Evolutionary conservation across 1,284 basidiomycete species (phyloP), one percentile per base, ranked within the genome.

Genomic region (Sanghuangporus baumii): DNA sequence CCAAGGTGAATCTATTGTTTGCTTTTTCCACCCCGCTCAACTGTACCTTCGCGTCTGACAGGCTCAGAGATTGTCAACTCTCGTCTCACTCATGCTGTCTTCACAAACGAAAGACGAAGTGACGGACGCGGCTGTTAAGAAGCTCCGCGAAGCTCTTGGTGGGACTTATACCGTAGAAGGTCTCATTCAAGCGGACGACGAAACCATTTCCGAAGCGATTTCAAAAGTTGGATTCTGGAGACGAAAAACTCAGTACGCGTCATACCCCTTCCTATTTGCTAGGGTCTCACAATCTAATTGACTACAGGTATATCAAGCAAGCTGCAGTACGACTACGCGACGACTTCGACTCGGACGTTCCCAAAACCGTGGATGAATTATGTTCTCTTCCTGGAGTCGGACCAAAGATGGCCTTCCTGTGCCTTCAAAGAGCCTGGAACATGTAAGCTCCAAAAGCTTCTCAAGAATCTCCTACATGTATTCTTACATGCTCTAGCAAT

Each of bases 21-120:
- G 59, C 23, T 6, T 20, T 43, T 12, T 26, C 34, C 18, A 8
- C 37, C 36, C 56, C 14, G 26, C 16, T 37, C 34, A 5, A 2
- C 31, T 43, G 20, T 16, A 41, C 0, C 14, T 50, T 23, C 48
- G 20, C 14, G 18, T 62, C 59, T 11, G 20, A 16, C 71, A 93
- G 89, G 91, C 88, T 60, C 81, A 85, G 55, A 84, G 94, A 1
- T 91, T 95, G 62, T 83, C 93, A 4, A 93, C 91, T 2, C 85
- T 98, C 23, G 84, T 99, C 8, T 94, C 94, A 2, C 81, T 99
- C 59, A 98, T 98, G 93, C 83, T 98, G 4, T 95, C 92, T 11
- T 93, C 93, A 1, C 95, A 98, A 74, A 98, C 96, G 2, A 98
- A 96, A 73, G 93, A 96, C 72, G 87, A 93, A 68, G 88, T 95